Base-by-base conservation (phyloP, 2,329 filamentous ascomycete species). In the Botryotinia calthae region DNA sequence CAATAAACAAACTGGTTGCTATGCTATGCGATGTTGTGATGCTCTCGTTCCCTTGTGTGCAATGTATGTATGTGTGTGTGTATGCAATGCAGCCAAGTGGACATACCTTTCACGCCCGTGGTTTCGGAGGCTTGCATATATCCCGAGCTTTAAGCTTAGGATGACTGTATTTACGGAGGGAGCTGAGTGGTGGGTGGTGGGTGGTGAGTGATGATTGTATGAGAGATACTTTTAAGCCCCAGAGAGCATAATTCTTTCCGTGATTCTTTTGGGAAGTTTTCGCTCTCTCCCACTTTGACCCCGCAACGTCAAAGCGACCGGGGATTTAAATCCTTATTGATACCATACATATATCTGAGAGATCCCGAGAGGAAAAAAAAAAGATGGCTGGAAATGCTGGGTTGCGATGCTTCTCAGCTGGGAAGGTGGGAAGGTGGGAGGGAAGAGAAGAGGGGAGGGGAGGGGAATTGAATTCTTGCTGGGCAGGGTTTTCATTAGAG, bases 321-420 rank as follows among this genome's bases (percentile, higher is more conserved):
- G 63, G 44, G 12, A n/a, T 7, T n/a, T n/a, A 16, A 44, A 63
- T 63, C 61, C 61, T 64, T 0, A 31, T 8, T 37, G 9, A 37
- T 37, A 37, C 37, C 37, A 37, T 37, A 37, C 5, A 7, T 54
- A 34, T 34, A 34, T 22, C 31, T n/a, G 10, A 20, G 31, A n/a
- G 31, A 28, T 54, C 64, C 31, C 5, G 22, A 28, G 12, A 28
- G 4, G 22, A 3, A 28, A 37, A 42, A 54, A 67, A 67, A 28
- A 65, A 65, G 64, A 67, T 67, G 64, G 64, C 64, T 54, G 64
- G 64, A n/a, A 56, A 67, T 67, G 48, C 34, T 67, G 64, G 34
- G 64, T 20, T 51, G 28, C 9, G 64, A 28, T 9, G 37, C 20
- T 40, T 12, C 64, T 54, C 64, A 66, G 64, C 64, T 66, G 37